Evolutionary conservation across 1,139 yeast genomes (phyloP), one percentile per base, ranked within the genome.

Genomic region (Hansenula lynferdii): DNA sequence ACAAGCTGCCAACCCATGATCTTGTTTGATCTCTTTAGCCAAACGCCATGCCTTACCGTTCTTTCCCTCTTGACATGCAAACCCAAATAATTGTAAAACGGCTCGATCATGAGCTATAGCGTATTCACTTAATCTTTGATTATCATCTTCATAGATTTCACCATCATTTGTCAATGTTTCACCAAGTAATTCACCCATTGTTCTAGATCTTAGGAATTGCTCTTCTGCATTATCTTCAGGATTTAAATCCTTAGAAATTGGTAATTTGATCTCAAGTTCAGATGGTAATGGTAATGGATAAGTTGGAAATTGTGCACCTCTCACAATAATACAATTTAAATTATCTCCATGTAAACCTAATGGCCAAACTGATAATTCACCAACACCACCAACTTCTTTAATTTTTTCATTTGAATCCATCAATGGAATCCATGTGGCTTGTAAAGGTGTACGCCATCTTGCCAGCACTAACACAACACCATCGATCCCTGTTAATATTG

Each of bases 361-460:
- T 11, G 97, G 97, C 97, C 97, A 89, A 48, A 85, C 82, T 27
- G 61, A 64, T 23, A 75, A 66, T n/a, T 67, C 60, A 38, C 82
- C 80, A 36, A 71, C 75, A 22, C 82, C 73, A 3, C 77, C 78
- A 31, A 69, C 51, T 50, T 62, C 57, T 38, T 57, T 61, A 48
- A 92, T 77, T 50, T 64, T 45, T 28, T 72, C 72, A 18, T 65
- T 65, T 20, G 87, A 72, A 55, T 86, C 85, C 42, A 90, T 65
- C n/a, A 90, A 56, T 1, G 97, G 97, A 10, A 86, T 69, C 97
- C 97, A 92, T 49, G 79, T 72, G 4, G 95, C 80, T 57, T 89
- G 94, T 35, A 74, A 64, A 2, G 84, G 67, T 28, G 72, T 75
- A 53, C 96, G 70, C 97, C 97, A 90, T 47, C 80, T 76, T 20